Conservation (phyloP, 257 asterid genomes). For the Fraxinus excelsior region DNA sequence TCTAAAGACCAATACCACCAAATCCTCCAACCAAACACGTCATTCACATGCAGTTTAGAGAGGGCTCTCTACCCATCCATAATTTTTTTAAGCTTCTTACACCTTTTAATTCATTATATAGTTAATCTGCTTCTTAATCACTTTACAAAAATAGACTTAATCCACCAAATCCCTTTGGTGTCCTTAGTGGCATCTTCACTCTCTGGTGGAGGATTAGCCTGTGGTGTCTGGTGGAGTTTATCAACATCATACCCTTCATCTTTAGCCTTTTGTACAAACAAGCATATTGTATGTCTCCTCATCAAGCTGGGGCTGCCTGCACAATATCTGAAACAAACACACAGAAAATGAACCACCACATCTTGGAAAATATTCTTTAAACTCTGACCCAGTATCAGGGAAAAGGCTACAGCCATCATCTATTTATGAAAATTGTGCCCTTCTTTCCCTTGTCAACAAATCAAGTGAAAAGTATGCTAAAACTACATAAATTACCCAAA, state of each 20-base stretch:
- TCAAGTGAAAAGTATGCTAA: too few relatives aligned
- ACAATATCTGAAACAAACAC: constrained; percentile 48
- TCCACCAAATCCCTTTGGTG: constrained; percentile 79
- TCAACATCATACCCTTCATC: constrained; percentile 76
- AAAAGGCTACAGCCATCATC: too few relatives aligned
- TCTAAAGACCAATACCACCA: too few relatives aligned
- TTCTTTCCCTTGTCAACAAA: too few relatives aligned
- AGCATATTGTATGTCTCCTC: constrained; percentile 56
- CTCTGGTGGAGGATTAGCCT: constrained; percentile 58
- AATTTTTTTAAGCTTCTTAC: neutral
- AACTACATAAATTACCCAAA: too few relatives aligned
- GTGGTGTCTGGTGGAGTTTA: constrained; percentile 70
- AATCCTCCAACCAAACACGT: too few relatives aligned
- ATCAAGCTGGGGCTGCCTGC: constrained; percentile 51
- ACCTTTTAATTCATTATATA: neutral
- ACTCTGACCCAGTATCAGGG: too few relatives aligned
- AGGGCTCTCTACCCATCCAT: too few relatives aligned
- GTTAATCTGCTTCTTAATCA: constrained; percentile 7
- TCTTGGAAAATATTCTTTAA: too few relatives aligned
- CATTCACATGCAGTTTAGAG: too few relatives aligned
- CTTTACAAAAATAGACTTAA: constrained; percentile 76
- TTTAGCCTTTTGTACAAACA: constrained; percentile 57
- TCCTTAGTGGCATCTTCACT: constrained; percentile 45
- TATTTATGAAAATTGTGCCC: too few relatives aligned
- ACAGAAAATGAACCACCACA: neutral